A percentile compares a stretch with the other conserved stretches of the same genome.
Conservation (phyloP, 768 basidiomycete genomes). For the Phylloporus sp. region DNA sequence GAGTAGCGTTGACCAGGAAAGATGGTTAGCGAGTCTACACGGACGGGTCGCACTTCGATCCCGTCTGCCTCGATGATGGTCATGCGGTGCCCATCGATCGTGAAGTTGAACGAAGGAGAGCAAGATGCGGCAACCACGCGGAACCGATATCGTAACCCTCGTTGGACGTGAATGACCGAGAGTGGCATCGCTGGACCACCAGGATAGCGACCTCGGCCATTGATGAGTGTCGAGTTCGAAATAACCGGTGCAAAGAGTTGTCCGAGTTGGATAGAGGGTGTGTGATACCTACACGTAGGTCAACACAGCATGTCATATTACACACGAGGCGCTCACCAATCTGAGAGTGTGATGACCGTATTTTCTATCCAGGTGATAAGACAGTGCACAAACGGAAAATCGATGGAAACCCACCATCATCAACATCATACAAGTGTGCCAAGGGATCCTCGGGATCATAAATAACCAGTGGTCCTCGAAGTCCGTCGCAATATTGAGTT, state of each 20-base stretch:
- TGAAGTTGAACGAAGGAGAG: constrained; percentile 15
- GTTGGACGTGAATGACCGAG: constrained; percentile 40
- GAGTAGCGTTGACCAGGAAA: constrained; percentile 24
- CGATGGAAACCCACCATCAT: constrained; percentile 29
- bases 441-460: constrained; percentile 40
- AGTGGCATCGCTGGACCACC: constrained; percentile 37
- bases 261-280: not conserved
- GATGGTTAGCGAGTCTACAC: no score
- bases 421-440: constrained; percentile 36
- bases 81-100: no score
- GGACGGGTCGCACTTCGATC: no score
- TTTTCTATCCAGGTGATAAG: constrained; percentile 15
- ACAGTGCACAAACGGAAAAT: not conserved
- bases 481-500: not conserved
- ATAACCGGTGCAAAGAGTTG: no score
- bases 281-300: not conserved
- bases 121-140: constrained; percentile 49
- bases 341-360: constrained; percentile 30
- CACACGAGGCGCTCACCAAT: not conserved
- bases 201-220: constrained; percentile 43
- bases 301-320: not conserved
- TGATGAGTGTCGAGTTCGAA: constrained; percentile 43
- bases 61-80: no score
- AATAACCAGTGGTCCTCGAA: constrained; percentile 29
- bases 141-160: constrained; percentile 45